Conservation (phyloP, 345 rosid genomes). For the Boechera retrofracta region DNA sequence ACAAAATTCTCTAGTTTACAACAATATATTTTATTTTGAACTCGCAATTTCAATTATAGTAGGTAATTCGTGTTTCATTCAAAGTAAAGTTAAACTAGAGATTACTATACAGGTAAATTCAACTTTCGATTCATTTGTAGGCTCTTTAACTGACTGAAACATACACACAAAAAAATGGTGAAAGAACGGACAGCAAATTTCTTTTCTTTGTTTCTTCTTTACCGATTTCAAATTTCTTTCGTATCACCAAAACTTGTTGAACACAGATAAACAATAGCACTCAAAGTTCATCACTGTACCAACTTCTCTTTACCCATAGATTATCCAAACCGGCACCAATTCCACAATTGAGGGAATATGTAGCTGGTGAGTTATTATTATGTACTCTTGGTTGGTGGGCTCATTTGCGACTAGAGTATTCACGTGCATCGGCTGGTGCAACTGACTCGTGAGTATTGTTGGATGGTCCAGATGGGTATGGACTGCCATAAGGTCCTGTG, state of each 20-base stretch:
- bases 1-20: too few relatives aligned
- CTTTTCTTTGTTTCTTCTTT: too few relatives aligned
- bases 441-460: constrained; percentile 60
- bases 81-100: too few relatives aligned
- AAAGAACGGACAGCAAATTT: too few relatives aligned
- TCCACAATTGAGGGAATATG: constrained; percentile 7
- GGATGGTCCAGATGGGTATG: constrained; percentile 51
- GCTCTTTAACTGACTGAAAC: too few relatives aligned
- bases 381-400: constrained; percentile 23
- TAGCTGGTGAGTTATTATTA: constrained; percentile 12
- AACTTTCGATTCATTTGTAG: too few relatives aligned
- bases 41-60: too few relatives aligned
- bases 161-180: too few relatives aligned
- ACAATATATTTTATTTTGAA: too few relatives aligned
- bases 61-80: too few relatives aligned
- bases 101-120: too few relatives aligned
- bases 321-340: constrained; percentile 9
- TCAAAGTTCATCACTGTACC: constrained; percentile 24
- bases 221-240: too few relatives aligned
- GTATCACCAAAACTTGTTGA: neutral
- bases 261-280: neutral
- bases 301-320: constrained; percentile 19
- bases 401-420: constrained; percentile 67
- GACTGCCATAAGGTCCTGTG: constrained; percentile 47
- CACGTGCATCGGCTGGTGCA: constrained; percentile 64